Base-by-base conservation (phyloP, 2,329 filamentous ascomycete genomes). In the Penicillium sp. region DNA sequence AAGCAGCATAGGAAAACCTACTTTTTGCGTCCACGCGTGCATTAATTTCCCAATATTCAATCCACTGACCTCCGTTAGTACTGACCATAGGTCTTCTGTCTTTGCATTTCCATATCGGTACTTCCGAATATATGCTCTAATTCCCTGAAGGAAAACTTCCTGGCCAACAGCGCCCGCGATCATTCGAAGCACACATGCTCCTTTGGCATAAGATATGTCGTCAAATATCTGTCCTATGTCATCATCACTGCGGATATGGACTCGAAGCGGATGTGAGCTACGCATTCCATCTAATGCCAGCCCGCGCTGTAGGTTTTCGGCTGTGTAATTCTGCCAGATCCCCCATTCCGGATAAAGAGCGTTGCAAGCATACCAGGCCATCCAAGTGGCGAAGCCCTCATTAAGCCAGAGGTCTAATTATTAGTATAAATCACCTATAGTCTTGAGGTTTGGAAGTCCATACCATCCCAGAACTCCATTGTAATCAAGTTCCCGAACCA, bases 191-290 rank as follows among this genome's bases (percentile, higher is more conserved):
- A 94, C 90, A 2, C 92, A 96, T 77, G 91, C 95, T 38, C 94
- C 94, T 78, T 99, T 97, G 60, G 95, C 81, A 70, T 97, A 99
- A 75, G 90, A 95, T 74, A 99, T 97, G 70, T 88, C 84, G 71
- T 99, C 94, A 68, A 99, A 97, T 62, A 97, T 96, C 73, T 97
- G 94, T 73, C 97, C 94, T 62, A 97, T 90, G 65, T 97, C 94
- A 14, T 97, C 83, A 30, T 91, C 93, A 71, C 97, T 91, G 65
- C 86, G 87, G 23, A 99, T 93, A 0, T 91, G 90, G 7, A 97
- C 93, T 73, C 97, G 92, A 64, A 99, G 97, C 8, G 94, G 90
- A 72, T 99, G 94, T 49, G 91, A 96, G 45, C 90, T 89, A 48
- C 94, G 88, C 63, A 99, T 84, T 45, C 89, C 87, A 68, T 99